Evolutionary conservation across 768 basidiomycete species (phyloP).

Genomic region (Amanita jacksonii): DNA sequence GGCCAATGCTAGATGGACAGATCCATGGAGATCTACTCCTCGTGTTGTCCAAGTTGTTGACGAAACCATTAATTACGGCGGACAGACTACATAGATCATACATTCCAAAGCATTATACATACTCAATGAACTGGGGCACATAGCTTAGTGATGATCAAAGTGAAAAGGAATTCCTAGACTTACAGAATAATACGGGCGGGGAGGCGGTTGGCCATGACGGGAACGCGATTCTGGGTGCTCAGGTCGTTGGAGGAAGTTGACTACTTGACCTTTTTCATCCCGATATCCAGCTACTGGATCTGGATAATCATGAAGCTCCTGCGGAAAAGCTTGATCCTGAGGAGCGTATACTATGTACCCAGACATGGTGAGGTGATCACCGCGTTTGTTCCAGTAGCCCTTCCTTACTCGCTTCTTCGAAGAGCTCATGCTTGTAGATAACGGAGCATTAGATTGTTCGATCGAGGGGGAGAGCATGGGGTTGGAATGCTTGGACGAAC

Average conservation of each 20-base stretch:
- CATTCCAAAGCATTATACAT: constrained; percentile 1
- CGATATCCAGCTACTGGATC: constrained; percentile 41
- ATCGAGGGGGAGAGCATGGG: constrained; percentile 11
- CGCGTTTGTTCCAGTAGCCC: constrained; percentile 70
- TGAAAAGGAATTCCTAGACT: constrained; percentile 14
- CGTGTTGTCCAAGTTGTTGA: too few relatives aligned
- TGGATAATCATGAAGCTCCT: constrained; percentile 54
- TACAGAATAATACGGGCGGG: constrained; percentile 47
- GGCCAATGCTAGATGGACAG: too few relatives aligned
- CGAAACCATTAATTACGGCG: too few relatives aligned
- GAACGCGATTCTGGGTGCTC: constrained; percentile 59
- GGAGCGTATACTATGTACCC: constrained; percentile 64
- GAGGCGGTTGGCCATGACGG: constrained; percentile 41
- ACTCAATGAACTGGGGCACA: background rate
- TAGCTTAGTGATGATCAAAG: background rate
- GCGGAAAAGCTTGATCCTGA: constrained; percentile 40
- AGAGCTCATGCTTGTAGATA: constrained; percentile 18
- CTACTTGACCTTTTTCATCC: constrained; percentile 39
- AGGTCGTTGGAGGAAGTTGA: constrained; percentile 33
- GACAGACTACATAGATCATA: too few relatives aligned
- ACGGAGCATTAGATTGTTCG: constrained; percentile 13
- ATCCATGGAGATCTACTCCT: too few relatives aligned
- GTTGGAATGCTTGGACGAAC: constrained; percentile 15
- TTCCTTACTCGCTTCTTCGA: constrained; percentile 30
- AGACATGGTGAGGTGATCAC: constrained; percentile 52